Base-by-base conservation (phyloP, 371 early-diverging fungal genomes). In the Saksenaea oblongispora region DNA sequence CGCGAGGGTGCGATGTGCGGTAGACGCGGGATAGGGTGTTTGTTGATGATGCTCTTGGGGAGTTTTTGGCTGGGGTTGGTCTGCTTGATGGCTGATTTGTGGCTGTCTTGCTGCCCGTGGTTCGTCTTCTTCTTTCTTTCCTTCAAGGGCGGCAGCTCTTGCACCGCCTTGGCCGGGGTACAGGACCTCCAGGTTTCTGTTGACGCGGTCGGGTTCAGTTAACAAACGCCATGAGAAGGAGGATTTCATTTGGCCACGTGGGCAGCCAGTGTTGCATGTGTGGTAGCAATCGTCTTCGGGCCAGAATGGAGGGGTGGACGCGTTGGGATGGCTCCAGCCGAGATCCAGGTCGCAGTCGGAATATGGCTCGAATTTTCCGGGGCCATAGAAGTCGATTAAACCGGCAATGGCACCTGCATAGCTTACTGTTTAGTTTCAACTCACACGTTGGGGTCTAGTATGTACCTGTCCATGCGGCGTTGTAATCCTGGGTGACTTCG, bases 401-500 rank as follows among this genome's bases (percentile, higher is more conserved):
- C 84, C 86, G 22, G 86, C 84, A 54, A 80, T 71, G 1, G 81
- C 81, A 27, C 83, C 74, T 64, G 55, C 8, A 22, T 47, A 44
- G n/a, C 0, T 47, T 14, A 35, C 7, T 3, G 35, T 22, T 35
- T 54, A 61, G n/a, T n/a, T n/a, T n/a, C n/a, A n/a, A n/a, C n/a
- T n/a, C n/a, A n/a, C n/a, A n/a, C n/a, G n/a, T n/a, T n/a, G n/a
- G n/a, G n/a, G n/a, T n/a, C n/a, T n/a, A n/a, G n/a, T n/a, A n/a
- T 34, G 58, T 59, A 64, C 65, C 81, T 3, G 83, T 78, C 73
- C 80, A 83, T 27, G 79, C 86, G 3, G 84, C 82, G 70, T 83
- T 86, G 70, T 84, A 86, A 61, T 86, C 86, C 56, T 86, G 86
- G 14, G 84, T 83, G 11, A 81, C 82, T 69, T 81, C 82, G 27